These are phyloP conservation scores for Diddensiella transvaalensis DNA, from an alignment of 805 yeast species.

Conservation along the genomic window DNA sequence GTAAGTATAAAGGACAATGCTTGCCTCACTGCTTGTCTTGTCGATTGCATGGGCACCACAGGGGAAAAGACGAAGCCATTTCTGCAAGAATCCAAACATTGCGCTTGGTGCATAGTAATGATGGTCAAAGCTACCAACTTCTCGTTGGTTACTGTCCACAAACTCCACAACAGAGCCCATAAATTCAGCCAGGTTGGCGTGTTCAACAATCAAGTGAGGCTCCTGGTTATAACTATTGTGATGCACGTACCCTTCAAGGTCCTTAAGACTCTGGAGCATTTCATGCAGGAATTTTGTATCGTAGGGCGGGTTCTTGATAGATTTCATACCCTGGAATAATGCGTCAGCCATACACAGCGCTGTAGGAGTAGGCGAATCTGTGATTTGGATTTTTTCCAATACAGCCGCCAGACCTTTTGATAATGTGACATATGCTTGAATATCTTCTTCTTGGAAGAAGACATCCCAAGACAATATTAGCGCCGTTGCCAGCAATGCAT, in stretches of 20 bases:
- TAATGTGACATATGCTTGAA: constrained; percentile 24
- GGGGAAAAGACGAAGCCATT: constrained; percentile 30
- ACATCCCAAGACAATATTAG: constrained; percentile 30
- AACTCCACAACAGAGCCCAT: constrained; percentile 16
- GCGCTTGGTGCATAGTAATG: constrained; percentile 22
- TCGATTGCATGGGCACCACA: constrained; percentile 19
- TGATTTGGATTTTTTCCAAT: constrained; percentile 22
- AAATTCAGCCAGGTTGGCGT: constrained; percentile 12
- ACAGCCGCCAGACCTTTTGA: constrained; percentile 30
- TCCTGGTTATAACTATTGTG: constrained; percentile 4
- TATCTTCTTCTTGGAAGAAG: constrained; percentile 28
- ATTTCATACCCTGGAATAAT: constrained; percentile 34
- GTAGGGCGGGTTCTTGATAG: constrained; percentile 35
- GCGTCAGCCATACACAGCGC: constrained; percentile 29
- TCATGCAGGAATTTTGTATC: constrained; percentile 31
- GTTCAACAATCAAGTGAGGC: constrained; percentile 15
- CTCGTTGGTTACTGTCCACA: constrained; percentile 15
- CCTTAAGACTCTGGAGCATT: constrained; percentile 25
- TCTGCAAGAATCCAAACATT: constrained; percentile 25
- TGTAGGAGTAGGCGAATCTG: constrained; percentile 23
- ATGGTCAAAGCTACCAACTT: constrained; percentile 12
- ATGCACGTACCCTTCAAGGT: constrained; percentile 18
- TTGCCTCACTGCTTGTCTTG: constrained; percentile 9
- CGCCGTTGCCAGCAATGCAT: constrained; percentile 25
- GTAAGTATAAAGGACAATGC: constrained; percentile 31